Evolutionary conservation across 129 eudicot species (phyloP).

Genomic region (Lactuca saligna): DNA sequence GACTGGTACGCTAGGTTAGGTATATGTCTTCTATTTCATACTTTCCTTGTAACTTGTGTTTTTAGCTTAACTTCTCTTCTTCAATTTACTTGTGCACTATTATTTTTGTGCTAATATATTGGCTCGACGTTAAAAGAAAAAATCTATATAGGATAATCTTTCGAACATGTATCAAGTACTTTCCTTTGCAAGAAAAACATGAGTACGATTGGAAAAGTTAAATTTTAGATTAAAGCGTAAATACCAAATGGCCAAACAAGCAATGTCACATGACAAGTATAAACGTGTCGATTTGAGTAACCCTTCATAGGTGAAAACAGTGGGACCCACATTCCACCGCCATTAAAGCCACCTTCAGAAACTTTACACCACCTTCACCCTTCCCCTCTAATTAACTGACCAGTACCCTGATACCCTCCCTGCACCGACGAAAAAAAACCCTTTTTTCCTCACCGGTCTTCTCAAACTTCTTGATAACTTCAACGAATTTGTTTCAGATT

Average conservation of each 20-base stretch:
- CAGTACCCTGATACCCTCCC: not conserved
- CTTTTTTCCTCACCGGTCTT: not conserved
- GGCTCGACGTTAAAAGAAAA: too few species aligned
- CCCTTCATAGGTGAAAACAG: conserved; percentile 11
- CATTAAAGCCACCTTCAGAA: conserved; percentile 20
- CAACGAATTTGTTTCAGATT: not conserved
- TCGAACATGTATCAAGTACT: too few species aligned
- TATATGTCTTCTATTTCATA: too few species aligned
- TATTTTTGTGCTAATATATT: too few species aligned
- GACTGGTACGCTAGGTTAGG: too few species aligned
- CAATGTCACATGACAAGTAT: conserved; percentile 13
- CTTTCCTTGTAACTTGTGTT: too few species aligned
- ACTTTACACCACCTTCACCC: conserved; percentile 8
- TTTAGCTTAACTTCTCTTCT: too few species aligned
- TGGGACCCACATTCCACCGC: conserved; percentile 17
- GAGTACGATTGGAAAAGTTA: too few species aligned
- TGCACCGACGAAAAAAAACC: conserved; percentile 8
- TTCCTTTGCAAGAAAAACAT: too few species aligned
- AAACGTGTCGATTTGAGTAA: conserved; percentile 6
- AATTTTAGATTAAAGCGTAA: too few species aligned
- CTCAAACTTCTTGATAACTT: not conserved
- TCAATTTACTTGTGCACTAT: too few species aligned
- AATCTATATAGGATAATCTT: too few species aligned
- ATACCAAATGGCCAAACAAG: not conserved
- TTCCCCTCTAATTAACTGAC: not conserved